phyloP scores from a whole-genome alignment of 306 rosid species.

The Prunus salicina region DNA sequence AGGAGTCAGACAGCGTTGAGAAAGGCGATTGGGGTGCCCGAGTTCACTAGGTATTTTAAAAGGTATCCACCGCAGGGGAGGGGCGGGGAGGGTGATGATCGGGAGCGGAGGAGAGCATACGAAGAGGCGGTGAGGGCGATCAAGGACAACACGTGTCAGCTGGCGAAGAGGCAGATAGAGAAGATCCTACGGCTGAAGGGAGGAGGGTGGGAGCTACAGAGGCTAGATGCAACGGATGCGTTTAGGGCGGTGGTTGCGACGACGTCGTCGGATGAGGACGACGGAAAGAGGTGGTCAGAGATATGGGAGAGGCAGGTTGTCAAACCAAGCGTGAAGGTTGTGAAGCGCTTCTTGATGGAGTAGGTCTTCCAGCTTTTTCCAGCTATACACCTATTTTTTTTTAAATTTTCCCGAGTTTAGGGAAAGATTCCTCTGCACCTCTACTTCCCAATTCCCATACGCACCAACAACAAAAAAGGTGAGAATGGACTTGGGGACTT shows the following conservation, averaged over 20 bases:
- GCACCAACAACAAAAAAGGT: background rate
- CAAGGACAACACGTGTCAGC: constrained; percentile 73
- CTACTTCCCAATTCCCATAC: background rate
- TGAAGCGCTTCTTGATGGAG: constrained; percentile 82
- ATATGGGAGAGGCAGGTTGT: constrained; percentile 69
- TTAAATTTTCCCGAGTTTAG: background rate
- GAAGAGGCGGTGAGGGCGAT: constrained; percentile 66
- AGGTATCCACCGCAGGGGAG: constrained; percentile 30
- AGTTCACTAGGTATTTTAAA: constrained; percentile 61
- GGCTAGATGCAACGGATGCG: constrained; percentile 78
- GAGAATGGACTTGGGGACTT: background rate
- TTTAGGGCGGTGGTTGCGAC: constrained; percentile 39
- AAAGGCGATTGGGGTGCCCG: constrained; percentile 91
- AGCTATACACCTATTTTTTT: constrained; percentile 29
- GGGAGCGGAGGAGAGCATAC: constrained; percentile 43
- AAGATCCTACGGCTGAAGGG: constrained; percentile 51
- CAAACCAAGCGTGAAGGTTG: constrained; percentile 94
- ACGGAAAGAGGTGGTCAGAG: constrained; percentile 41
- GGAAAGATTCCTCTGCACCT: background rate
- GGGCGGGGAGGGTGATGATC: constrained; percentile 20
- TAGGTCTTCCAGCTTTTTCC: constrained; percentile 64
- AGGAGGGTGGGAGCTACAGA: constrained; percentile 77
- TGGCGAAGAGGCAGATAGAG: constrained; percentile 61
- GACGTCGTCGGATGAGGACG: constrained; percentile 30
- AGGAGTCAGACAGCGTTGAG: constrained; percentile 44